phyloP scores from a whole-genome alignment of 2,329 filamentous ascomycete genomes.

The Mollisiaceae sp. region DNA sequence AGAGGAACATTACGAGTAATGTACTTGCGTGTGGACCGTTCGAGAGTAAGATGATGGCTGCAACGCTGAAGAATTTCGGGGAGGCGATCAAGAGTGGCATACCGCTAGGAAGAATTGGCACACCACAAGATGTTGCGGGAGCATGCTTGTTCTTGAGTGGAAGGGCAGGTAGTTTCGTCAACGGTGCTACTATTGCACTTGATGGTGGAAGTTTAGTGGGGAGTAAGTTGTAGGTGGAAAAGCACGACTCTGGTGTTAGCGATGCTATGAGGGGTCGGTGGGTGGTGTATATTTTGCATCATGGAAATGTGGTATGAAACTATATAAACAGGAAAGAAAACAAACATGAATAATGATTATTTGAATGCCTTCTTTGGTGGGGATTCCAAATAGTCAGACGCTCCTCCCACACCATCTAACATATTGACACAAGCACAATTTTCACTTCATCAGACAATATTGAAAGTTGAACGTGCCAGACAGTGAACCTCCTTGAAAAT shows the following conservation, averaged over 20 bases:
- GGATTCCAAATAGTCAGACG: not conserved
- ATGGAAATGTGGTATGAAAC: not conserved
- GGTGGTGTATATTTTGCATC: not conserved
- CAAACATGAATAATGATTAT: not conserved
- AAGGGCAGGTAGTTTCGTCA: conserved; percentile 68
- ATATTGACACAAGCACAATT: not conserved
- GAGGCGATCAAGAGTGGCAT: conserved; percentile 62
- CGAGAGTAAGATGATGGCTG: conserved; percentile 75
- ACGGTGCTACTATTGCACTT: conserved; percentile 66
- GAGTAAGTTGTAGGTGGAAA: conserved; percentile 49
- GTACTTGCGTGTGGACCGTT: conserved; percentile 75
- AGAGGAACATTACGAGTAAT: conserved; percentile 66
- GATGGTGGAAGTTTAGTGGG: conserved; percentile 61
- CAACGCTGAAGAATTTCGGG: conserved; percentile 64
- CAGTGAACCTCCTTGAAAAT: no score
- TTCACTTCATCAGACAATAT: not conserved
- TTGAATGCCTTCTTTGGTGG: not conserved
- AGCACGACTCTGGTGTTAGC: not conserved
- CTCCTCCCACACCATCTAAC: not conserved
- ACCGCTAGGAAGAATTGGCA: conserved; percentile 70
- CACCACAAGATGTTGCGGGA: conserved; percentile 71
- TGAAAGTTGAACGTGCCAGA: not conserved
- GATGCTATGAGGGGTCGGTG: not conserved
- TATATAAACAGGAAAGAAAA: not conserved
- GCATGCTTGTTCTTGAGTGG: conserved; percentile 73